These are phyloP conservation scores for Mycena rebaudengoi DNA, from an alignment of 768 basidiomycete species.

Conservation along the genomic window DNA sequence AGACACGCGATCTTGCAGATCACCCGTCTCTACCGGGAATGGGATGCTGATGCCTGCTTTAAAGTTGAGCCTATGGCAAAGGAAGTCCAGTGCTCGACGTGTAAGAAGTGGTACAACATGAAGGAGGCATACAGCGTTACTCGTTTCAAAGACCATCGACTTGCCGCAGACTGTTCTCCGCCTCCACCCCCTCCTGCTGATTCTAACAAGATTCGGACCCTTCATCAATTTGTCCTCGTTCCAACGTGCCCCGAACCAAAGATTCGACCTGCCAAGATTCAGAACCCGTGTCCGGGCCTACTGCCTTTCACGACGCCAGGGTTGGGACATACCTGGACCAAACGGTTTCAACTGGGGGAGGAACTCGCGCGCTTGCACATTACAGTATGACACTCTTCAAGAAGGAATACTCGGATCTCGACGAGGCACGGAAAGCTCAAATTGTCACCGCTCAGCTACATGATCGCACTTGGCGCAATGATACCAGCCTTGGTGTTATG, in stretches of 20 bases:
- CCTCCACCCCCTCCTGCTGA: background rate
- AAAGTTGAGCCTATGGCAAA: background rate
- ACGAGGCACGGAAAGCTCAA: background rate
- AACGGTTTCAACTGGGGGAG: background rate
- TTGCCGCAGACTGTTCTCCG: background rate
- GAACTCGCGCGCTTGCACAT: background rate
- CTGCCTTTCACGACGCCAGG: background rate
- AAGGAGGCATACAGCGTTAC: conserved; percentile 19
- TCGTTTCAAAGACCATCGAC: conserved; percentile 22
- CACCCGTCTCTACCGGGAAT: background rate
- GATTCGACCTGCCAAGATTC: background rate
- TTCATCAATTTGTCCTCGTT: background rate
- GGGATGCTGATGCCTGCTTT: background rate
- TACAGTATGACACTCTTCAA: background rate
- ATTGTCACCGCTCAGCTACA: background rate
- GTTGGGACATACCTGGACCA: background rate
- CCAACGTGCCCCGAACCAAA: background rate
- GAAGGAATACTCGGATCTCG: background rate
- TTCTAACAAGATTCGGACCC: background rate
- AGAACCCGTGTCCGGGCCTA: background rate
- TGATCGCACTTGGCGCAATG: background rate
- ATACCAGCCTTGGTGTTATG: background rate
- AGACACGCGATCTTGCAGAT: too few species aligned
- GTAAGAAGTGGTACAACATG: conserved; percentile 16
- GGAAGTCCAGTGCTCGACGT: conserved; percentile 20